These are phyloP conservation scores for Hagleromyces aurorensis DNA, from an alignment of 805 yeast genomes.

Conservation along the genomic window DNA sequence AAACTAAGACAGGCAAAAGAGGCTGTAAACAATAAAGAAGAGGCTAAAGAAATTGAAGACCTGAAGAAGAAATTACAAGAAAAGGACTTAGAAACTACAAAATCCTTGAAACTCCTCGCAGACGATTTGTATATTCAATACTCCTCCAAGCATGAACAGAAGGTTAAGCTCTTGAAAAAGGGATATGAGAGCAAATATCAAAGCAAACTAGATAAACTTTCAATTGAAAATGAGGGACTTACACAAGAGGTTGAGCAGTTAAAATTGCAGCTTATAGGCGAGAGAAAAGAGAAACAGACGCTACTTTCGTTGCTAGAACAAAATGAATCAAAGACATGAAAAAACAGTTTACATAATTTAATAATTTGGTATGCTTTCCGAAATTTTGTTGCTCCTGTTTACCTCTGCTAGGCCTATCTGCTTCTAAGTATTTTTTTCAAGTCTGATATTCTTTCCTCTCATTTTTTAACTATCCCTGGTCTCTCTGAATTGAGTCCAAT, in stretches of 20 bases:
- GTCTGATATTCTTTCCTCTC: background rate
- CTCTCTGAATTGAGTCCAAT: no score
- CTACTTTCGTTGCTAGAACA: conserved; percentile 44
- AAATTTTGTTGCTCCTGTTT: background rate
- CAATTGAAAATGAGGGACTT: conserved; percentile 38
- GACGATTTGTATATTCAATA: conserved; percentile 66
- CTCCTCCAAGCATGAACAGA: conserved; percentile 67
- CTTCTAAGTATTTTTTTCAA: background rate
- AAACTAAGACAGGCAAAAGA: conserved; percentile 19
- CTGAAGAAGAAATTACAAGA: conserved; percentile 30
- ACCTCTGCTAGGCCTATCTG: no score
- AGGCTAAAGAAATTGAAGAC: conserved; percentile 17
- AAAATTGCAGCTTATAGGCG: conserved; percentile 40
- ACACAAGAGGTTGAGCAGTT: conserved; percentile 47
- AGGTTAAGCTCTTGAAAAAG: conserved; percentile 53
- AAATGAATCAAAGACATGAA: no score
- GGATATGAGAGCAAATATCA: conserved; percentile 50
- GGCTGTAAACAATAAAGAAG: conserved; percentile 17
- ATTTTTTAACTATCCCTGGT: no score
- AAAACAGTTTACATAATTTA: background rate
- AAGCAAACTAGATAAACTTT: conserved; percentile 35
- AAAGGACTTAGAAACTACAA: conserved; percentile 44
- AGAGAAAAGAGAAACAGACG: conserved; percentile 50
- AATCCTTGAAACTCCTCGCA: conserved; percentile 52
- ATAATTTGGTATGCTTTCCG: background rate